phyloP scores from a whole-genome alignment of 345 rosid genomes.

The Toxicodendron radicans region DNA sequence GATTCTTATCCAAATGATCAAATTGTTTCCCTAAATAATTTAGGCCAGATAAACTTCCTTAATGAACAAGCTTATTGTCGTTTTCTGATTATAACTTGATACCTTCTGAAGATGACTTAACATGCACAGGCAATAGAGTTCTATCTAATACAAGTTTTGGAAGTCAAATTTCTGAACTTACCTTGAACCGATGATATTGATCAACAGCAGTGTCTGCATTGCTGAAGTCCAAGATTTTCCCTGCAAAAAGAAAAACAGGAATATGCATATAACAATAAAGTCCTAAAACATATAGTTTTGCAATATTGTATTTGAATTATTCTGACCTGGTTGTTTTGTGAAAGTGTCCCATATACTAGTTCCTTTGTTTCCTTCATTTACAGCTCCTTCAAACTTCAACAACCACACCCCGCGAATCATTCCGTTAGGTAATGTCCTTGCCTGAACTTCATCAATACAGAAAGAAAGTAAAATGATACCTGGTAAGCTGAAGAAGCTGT shows the following conservation, averaged over 20 bases:
- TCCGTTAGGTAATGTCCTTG: not conserved
- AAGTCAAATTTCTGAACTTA: conserved; percentile 28
- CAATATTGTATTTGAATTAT: not conserved
- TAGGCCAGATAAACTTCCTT: not conserved
- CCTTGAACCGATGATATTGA: conserved; percentile 85
- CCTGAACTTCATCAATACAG: not conserved
- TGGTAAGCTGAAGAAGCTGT: conserved; percentile 95
- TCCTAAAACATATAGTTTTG: not conserved
- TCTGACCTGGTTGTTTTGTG: conserved; percentile 67
- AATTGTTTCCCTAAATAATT: not conserved
- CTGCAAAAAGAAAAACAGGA: conserved; percentile 29
- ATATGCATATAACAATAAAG: not conserved
- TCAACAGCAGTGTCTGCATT: conserved; percentile 91
- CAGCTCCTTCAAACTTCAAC: conserved; percentile 87
- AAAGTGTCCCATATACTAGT: conserved; percentile 89
- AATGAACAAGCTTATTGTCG: not conserved
- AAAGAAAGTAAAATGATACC: conserved; percentile 36
- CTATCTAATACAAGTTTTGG: not conserved
- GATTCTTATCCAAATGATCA: conserved; percentile 23
- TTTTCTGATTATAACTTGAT: no score
- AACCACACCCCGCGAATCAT: not conserved
- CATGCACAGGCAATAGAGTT: conserved; percentile 13
- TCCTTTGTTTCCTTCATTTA: conserved; percentile 86
- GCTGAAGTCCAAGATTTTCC: conserved; percentile 91
- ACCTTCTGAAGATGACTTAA: no score